These are phyloP conservation scores for Gaertneriomyces semiglobifer DNA, from an alignment of 192 early-diverging fungal species.

Conservation along the genomic window DNA sequence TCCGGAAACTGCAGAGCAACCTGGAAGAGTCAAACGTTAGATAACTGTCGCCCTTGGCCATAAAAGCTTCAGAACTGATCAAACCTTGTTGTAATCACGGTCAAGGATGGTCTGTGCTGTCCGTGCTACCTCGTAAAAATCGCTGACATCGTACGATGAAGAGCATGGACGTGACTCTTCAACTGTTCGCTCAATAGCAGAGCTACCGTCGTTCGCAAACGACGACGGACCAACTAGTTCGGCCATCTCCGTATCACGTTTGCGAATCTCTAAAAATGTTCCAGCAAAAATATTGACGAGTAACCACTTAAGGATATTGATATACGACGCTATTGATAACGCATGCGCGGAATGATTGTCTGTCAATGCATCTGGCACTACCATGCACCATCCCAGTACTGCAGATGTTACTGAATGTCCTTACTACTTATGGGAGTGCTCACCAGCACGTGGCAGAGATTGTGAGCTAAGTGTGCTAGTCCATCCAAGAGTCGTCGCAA, in stretches of 20 bases:
- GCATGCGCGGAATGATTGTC: no score
- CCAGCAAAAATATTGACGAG: no score
- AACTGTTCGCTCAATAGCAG: slow-evolving; percentile 63
- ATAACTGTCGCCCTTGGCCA: not conserved
- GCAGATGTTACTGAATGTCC: no score
- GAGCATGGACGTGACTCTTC: slow-evolving; percentile 7
- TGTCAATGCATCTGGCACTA: no score
- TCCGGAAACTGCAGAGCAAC: slow-evolving; percentile 90
- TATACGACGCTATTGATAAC: no score
- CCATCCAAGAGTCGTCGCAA: no score
- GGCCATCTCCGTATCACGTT: slow-evolving; percentile 1
- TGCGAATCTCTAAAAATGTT: not conserved
- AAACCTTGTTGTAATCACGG: slow-evolving; percentile 4
- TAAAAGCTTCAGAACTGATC: not conserved
- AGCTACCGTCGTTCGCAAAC: slow-evolving; percentile 67
- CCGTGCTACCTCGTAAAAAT: slow-evolving; percentile 25
- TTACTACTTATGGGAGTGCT: no score
- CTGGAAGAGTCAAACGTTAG: not conserved
- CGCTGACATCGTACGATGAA: not conserved
- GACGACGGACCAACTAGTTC: slow-evolving; percentile 51
- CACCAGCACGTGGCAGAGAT: no score
- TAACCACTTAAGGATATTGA: no score
- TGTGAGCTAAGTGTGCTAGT: no score
- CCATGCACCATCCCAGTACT: no score
- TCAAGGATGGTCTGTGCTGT: slow-evolving; percentile 10